Evolutionary conservation across 345 rosid genomes (phyloP), one percentile per base, ranked within the genome.

Genomic region (Gossypium thurberi): DNA sequence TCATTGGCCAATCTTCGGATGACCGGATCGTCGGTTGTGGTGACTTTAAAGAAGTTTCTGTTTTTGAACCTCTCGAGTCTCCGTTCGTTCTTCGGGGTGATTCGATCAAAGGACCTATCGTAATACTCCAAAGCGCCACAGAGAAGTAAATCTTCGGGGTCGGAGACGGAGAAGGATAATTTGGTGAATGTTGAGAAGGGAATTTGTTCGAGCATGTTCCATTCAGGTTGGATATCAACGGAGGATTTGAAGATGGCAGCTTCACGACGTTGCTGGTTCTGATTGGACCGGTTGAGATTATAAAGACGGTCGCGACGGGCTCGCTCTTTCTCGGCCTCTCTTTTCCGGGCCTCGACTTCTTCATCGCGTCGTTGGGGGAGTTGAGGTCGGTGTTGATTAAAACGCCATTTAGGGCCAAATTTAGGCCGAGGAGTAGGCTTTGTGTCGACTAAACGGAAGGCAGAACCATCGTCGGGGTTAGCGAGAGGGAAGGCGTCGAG

Each of bases 171-270:
- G 70, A 88, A 93, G 0, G 97, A 88, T 1, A 95, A 85, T 81
- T 95, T 92, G 2, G 96, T 84, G 85, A 95, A 92, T 8, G 91
- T 86, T 0, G 97, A 85, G 75, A 95, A 95, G 0, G 99, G 99
- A 33, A 95, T 95, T 88, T 92, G 97, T 56, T 95, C 98, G 3
- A 91, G 91, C 99, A 95, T 92, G 73, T 92, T 91, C 99, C 99
- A 95, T 60, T 95, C 99, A 0, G 99, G 98, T 64, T 95, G 98
- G 47, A 95, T 95, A 69, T 91, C 99, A 46, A 95, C 98, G 0
- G 98, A 92, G 0, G 96, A 92, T 56, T 91, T 95, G 51, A 88
- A 91, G 0, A 83, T 88, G 0, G 98, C 97, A 0, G 98, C 94
- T 79, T 95, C 99, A 8, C 99, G 89, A 10, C 99, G 97, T 15